Evolutionary conservation across 305 asterid genomes (phyloP).

Genomic region (Solanum hybrid): DNA sequence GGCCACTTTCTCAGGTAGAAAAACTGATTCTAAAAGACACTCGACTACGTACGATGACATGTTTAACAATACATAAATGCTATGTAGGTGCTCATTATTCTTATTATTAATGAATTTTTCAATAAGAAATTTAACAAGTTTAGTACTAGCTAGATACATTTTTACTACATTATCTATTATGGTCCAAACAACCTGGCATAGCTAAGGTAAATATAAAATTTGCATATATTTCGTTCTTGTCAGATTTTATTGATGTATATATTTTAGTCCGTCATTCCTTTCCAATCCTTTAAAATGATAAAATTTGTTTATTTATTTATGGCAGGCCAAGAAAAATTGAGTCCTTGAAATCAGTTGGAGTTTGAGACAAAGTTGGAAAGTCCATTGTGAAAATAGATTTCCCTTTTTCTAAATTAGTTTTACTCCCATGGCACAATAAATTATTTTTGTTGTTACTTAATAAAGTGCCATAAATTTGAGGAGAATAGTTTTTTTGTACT

Average conservation of each 20-base stretch:
- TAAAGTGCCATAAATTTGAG: neutral
- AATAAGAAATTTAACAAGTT: neutral
- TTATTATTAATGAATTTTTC: neutral
- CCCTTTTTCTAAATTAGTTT: neutral
- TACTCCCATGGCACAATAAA: neutral
- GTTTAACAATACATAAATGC: neutral
- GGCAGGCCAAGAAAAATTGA: slow-evolving; percentile 6
- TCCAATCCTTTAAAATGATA: neutral
- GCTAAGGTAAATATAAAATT: neutral
- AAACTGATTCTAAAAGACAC: neutral
- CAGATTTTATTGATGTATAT: neutral
- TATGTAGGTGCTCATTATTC: neutral
- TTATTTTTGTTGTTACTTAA: neutral
- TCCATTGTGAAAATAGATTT: neutral
- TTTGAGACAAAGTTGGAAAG: neutral
- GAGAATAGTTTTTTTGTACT: neutral
- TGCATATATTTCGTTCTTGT: rapidly evolving
- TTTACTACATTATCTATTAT: neutral
- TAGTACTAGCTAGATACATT: neutral
- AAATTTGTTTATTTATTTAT: neutral
- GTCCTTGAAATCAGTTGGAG: slow-evolving; percentile 8
- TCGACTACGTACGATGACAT: neutral
- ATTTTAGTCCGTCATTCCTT: neutral
- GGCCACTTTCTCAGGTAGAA: neutral
- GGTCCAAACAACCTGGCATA: neutral